These are phyloP conservation scores for Aspergillus taichungensis DNA, from an alignment of 495 filamentous ascomycete species.

Conservation along the genomic window DNA sequence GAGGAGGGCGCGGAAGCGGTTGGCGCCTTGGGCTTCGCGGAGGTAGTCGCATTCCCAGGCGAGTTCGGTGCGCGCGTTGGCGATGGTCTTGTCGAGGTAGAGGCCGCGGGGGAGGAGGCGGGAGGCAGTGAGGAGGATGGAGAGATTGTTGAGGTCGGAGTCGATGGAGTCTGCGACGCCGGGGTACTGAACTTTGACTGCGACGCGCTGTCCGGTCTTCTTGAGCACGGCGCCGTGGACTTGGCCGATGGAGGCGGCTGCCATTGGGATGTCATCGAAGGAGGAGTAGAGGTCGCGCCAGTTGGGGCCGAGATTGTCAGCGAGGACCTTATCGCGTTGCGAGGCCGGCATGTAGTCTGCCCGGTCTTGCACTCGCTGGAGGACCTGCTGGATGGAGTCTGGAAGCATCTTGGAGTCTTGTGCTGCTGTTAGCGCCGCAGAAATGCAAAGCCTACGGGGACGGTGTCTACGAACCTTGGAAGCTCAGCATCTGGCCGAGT, in stretches of 20 bases:
- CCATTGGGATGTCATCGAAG: constrained; percentile 88
- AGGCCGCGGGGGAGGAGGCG: constrained; percentile 82
- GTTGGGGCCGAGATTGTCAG: constrained; percentile 66
- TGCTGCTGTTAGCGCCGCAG: constrained; percentile 1
- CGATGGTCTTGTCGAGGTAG: constrained; percentile 94
- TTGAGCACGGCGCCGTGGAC: constrained; percentile 82
- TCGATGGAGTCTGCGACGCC: constrained; percentile 94
- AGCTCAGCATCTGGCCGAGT: constrained; percentile 92
- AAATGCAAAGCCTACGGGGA: not conserved
- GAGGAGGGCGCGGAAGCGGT: constrained; percentile 65
- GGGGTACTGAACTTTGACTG: constrained; percentile 95
- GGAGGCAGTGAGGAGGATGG: constrained; percentile 81
- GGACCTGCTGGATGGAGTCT: constrained; percentile 69
- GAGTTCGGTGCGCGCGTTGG: constrained; percentile 86
- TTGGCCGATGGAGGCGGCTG: constrained; percentile 96
- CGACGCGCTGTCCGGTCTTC: constrained; percentile 64
- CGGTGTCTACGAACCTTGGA: constrained; percentile 53
- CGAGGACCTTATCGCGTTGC: constrained; percentile 78
- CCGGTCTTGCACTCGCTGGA: constrained; percentile 90
- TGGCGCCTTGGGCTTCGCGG: constrained; percentile 72
- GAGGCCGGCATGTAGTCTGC: constrained; percentile 97
- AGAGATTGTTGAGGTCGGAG: constrained; percentile 88
- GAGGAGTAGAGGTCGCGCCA: constrained; percentile 78
- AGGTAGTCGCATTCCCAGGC: constrained; percentile 96
- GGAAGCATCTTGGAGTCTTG: constrained; percentile 91